Base-by-base conservation (phyloP, 352 stramenopile species). In the Globisporangium carolinianum region DNA sequence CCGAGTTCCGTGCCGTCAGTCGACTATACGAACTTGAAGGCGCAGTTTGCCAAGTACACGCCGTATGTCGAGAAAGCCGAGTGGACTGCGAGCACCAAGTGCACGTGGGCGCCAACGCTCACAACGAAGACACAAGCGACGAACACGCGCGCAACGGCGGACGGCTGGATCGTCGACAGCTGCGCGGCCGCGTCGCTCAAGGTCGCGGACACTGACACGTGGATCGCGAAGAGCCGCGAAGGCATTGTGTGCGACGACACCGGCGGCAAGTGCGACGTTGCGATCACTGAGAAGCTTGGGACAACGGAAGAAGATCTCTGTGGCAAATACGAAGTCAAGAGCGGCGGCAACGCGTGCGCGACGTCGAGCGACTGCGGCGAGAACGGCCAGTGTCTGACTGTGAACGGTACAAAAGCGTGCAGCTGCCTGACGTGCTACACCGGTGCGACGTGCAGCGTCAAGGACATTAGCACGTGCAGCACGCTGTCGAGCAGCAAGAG, bases 221-320 rank as follows among this genome's bases (percentile, higher is more conserved):
- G 85, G 85, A 69, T 72, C 18, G 82, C 76, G 32, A 79, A 81
- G 43, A 86, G 72, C 46, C 77, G 85, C 56, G 77, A 93, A 70
- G 83, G 83, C 18, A 75, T 80, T 42, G 64, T 86, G 24, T 95
- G 85, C 65, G 78, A 76, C 35, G 66, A 86, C 53, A 60, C 71
- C 43, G 85, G 85, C 50, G 68, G 62, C 4, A 77, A 68, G 32
- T 95, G 85, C 59, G 81, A 93, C 60, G 85, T 95, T 47, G 62
- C 57, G 0, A 43, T 94, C 8, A 66, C 69, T 1, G 60, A 57
- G 14, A 46, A 66, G 5, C 42, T 90, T 36, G 78, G 76, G 15
- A 94, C 82, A 6, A 90, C 83, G 0, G 77, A 94, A 54, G 77
- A 89, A 57, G 71, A 83, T 6, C 83, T 94, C 64, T 94, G 85